Evolutionary conservation across 352 stramenopile genomes (phyloP), one percentile per base, ranked within the genome.

Genomic region (Phytophthora uliginosa): DNA sequence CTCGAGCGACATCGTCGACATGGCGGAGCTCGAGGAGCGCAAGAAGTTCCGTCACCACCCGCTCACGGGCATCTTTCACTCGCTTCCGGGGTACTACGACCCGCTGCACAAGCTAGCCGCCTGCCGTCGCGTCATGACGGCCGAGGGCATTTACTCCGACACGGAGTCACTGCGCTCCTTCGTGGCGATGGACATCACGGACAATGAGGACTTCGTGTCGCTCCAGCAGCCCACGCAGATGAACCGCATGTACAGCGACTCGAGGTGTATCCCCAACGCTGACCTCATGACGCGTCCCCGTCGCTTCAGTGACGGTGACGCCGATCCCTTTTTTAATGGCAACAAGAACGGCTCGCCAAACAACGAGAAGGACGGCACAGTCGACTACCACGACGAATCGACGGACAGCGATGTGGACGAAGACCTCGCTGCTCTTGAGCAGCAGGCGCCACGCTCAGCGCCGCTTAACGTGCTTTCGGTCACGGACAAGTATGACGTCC

Each of bases 11-110:
- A 96, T 97, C 48, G 89, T 97, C 34, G 85, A 89, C 69, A 95
- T 95, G 84, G 89, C 85, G 52, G 90, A 97, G 73, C 84, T 96
- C 12, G 89, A 97, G 71, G 88, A 97, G 73, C 89, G 88, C 64
- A 97, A 97, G 75, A 96, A 95, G 66, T 94, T 94, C 40, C 89
- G 90, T 10, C 88, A 97, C 66, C 84, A 97, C 70, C 90, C 90
- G 61, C 84, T 96, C 15, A 96, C 90, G 36, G 90, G 90, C 61
- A 95, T 91, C 28, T 97, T 97, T 77, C 90, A 97, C 71, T 92
- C 86, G 31, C 74, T 97, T 0, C 90, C 90, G 5, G 89, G 89
- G 1, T 96, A 96, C 71, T 97, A 97, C 56, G 90, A 96, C 61
- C 90, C 90, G 50, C 73, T 96, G 47, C 88, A 95, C 70, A 90